These are phyloP conservation scores for Petasospora rhodanensis DNA, from an alignment of 1,139 yeast genomes.

Conservation along the genomic window DNA sequence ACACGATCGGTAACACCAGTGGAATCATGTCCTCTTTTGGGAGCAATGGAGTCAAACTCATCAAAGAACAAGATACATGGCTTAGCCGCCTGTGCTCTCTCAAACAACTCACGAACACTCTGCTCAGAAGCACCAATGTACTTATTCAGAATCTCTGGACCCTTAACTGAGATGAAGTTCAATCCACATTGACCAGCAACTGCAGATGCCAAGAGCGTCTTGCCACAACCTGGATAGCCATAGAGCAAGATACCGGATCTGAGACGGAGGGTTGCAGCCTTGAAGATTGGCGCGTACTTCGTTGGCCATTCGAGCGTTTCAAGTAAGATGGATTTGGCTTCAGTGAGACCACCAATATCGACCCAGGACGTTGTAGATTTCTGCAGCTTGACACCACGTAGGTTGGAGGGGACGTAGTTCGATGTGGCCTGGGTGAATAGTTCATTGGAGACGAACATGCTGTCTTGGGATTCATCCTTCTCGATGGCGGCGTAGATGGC, in stretches of 20 bases:
- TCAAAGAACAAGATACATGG: constrained; percentile 94
- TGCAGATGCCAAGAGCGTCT: constrained; percentile 88
- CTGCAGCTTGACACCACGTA: constrained; percentile 83
- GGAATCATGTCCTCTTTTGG: constrained; percentile 96
- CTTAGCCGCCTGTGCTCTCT: constrained; percentile 88
- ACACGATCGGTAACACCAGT: constrained; percentile 98
- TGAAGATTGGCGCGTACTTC: constrained; percentile 89
- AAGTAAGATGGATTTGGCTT: constrained; percentile 68
- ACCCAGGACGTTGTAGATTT: constrained; percentile 75
- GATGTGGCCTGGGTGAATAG: constrained; percentile 56
- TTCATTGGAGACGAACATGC: constrained; percentile 14
- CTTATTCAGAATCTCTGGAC: constrained; percentile 93
- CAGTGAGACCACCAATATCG: constrained; percentile 83
- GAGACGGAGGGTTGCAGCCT: constrained; percentile 77
- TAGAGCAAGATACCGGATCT: constrained; percentile 87
- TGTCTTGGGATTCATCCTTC: constrained; percentile 9
- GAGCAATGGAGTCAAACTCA: constrained; percentile 96
- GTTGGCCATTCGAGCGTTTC: constrained; percentile 98
- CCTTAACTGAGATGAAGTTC: constrained; percentile 89
- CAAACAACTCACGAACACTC: constrained; percentile 87
- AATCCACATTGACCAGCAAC: constrained; percentile 93
- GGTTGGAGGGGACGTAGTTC: constrained; percentile 73
- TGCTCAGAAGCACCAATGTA: constrained; percentile 98
- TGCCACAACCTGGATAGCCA: constrained; percentile 98
- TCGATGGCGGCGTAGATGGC: constrained; percentile 36